Conservation (phyloP, 2,329 filamentous ascomycete genomes). For the Pestalotiopsis fici region DNA sequence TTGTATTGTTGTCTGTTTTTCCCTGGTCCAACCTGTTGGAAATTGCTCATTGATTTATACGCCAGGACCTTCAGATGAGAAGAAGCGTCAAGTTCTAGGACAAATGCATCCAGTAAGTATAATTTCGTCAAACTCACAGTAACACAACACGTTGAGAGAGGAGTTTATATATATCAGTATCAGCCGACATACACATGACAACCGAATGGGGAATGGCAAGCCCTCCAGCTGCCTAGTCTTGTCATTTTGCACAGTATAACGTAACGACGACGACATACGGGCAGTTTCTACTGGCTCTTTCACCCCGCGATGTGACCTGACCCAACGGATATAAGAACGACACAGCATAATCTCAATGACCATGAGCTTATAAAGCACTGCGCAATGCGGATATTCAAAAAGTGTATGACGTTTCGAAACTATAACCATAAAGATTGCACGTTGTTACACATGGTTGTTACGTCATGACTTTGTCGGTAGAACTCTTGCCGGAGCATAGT, state of each 20-base stretch:
- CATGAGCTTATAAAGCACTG: background rate
- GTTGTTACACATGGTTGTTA: constrained; percentile 3
- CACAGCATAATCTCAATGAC: background rate
- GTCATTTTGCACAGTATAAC: background rate
- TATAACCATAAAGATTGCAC: too few relatives aligned
- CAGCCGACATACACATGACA: too few relatives aligned
- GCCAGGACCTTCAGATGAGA: too few relatives aligned
- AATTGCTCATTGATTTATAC: too few relatives aligned
- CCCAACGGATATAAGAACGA: background rate
- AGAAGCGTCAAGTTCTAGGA: too few relatives aligned
- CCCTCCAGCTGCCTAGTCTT: background rate
- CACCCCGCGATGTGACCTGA: background rate
- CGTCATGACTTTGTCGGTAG: constrained; percentile 4
- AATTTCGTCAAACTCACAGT: too few relatives aligned
- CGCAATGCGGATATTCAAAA: background rate
- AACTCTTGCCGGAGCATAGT: background rate
- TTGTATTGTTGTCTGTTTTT: background rate
- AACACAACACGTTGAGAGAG: too few relatives aligned
- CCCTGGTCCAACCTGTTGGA: too few relatives aligned
- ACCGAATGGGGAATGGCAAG: background rate
- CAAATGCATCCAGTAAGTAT: too few relatives aligned
- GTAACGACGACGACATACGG: background rate
- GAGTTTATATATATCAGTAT: background rate
- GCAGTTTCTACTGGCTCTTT: background rate
- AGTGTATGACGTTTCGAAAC: constrained; percentile 6